Evolutionary conservation across 129 eudicot species (phyloP), one percentile per base, ranked within the genome.

Genomic region (Pulicaria dysenterica): DNA sequence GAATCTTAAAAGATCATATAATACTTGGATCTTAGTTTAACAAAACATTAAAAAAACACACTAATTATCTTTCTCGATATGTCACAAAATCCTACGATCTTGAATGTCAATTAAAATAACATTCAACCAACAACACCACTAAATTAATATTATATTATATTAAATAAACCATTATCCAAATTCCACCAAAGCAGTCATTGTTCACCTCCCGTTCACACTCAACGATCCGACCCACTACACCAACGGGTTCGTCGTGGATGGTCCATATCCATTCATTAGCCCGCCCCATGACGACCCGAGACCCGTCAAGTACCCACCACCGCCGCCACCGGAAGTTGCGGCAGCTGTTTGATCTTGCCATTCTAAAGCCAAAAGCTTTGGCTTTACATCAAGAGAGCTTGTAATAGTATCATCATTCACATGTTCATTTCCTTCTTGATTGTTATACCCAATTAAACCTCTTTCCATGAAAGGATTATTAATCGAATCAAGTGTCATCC

Each of bases 261-360:
- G 59, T 69, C 91, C 96, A 62, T 87, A 90, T 7, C 94, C 96
- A 61, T 79, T 90, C 80, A 90, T 85, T 79, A 90, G 51, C 7
- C 94, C 89, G 12, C 87, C 81, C 96, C 96, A 90, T 4, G 91
- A 81, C 1, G 94, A 83, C 47, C 90, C 96, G 13, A 87, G 77
- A 58, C 96, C 93, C 12, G 83, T 79, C 3, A 82, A 13, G 77
- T 82, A 86, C 19, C 84, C 89, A 54, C 85, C 85, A 5, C 57
- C 64, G 31, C 55, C 64, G 6, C 64, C 76, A 31, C 64, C 71
- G 7, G 82, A 78, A 51, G 24, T 70, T 8, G 59, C 58, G 15
- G n/a, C 54, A 7, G 61, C 36, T 10, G 53, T 6, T 70, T 88
- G 86, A 77, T 92, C 98, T 77, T 89, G 95, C 96, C 98, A 92